phyloP scores from a whole-genome alignment of 2,329 filamentous ascomycete species.

The Penicillium sp. region DNA sequence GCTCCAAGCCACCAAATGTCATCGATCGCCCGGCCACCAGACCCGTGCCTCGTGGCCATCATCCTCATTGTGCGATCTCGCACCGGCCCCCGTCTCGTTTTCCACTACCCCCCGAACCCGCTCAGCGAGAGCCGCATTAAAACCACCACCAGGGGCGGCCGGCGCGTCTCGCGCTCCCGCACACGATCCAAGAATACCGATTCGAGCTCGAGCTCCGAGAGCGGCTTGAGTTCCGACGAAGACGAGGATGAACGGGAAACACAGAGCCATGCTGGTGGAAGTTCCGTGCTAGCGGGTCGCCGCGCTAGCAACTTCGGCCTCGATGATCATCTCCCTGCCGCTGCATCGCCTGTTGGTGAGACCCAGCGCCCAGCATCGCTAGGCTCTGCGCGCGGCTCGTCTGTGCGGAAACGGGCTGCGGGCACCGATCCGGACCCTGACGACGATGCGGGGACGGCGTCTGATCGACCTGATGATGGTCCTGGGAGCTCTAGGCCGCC shows the following conservation, averaged over 20 bases:
- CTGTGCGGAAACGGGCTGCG: conserved; percentile 30
- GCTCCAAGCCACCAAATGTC: conserved; percentile 40
- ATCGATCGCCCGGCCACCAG: conserved; percentile 49
- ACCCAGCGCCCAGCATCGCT: conserved; percentile 36
- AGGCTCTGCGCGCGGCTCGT: conserved; percentile 32
- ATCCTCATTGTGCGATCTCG: conserved; percentile 73
- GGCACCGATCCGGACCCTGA: conserved; percentile 37
- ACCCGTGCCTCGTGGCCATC: conserved; percentile 65
- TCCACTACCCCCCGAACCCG: conserved; percentile 73
- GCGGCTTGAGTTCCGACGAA: conserved; percentile 41
- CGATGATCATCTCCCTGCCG: conserved; percentile 30
- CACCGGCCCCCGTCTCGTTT: conserved; percentile 78
- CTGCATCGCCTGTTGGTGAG: conserved; percentile 32
- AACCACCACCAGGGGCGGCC: conserved; percentile 34
- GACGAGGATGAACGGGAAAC: conserved; percentile 36
- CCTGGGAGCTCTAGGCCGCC: conserved; percentile 29
- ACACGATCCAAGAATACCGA: conserved; percentile 37
- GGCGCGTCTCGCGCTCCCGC: conserved; percentile 36
- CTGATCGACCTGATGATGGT: conserved; percentile 32
- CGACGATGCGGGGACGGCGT: conserved; percentile 31
- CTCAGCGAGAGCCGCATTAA: conserved; percentile 42
- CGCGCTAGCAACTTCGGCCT: conserved; percentile 37
- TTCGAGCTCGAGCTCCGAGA: conserved; percentile 42
- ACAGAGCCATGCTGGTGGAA: conserved; percentile 24
- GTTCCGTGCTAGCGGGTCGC: conserved; percentile 25